Conservation (phyloP, 139 green algal species). For the Penium margaritaceum region DNA sequence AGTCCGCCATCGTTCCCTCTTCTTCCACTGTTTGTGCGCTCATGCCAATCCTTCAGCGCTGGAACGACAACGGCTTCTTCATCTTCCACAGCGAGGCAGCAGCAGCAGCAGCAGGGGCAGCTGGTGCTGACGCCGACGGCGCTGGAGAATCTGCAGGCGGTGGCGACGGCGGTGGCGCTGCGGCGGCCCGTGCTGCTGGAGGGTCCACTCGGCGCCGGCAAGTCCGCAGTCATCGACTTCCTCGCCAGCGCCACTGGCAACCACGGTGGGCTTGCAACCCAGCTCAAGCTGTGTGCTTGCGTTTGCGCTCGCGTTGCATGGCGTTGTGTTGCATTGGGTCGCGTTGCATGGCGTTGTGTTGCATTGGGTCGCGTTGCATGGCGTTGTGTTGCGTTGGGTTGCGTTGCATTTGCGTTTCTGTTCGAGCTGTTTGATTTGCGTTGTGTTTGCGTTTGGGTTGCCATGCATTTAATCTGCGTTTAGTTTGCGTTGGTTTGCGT, state of each 20-base stretch:
- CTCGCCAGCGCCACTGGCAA: slow-evolving; percentile 72
- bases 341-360: too few relatives aligned
- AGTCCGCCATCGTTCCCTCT: too few relatives aligned
- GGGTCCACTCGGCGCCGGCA: slow-evolving; percentile 78
- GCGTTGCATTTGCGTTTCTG: too few relatives aligned
- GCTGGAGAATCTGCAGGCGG: slow-evolving; percentile 32
- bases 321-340: too few relatives aligned
- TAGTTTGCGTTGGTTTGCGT: too few relatives aligned
- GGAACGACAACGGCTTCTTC: too few relatives aligned
- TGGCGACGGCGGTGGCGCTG: slow-evolving; percentile 66
- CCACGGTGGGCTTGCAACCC: slow-evolving; percentile 5
- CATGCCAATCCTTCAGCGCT: too few relatives aligned
- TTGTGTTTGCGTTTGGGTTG: neutral
- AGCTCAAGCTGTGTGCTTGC: neutral
- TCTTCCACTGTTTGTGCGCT: too few relatives aligned
- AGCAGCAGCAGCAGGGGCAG: too few relatives aligned
- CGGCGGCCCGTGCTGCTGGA: slow-evolving; percentile 75
- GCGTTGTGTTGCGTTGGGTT: neutral
- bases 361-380: neutral
- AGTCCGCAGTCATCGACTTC: slow-evolving; percentile 71
- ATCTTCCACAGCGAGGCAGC: too few relatives aligned
- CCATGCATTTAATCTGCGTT: neutral
- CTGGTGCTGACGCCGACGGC: slow-evolving; percentile 39
- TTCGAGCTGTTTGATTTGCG: too few relatives aligned
- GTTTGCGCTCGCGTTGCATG: neutral